These are phyloP conservation scores for Metschnikowia santaceciliae DNA, from an alignment of 805 yeast genomes.

Conservation along the genomic window DNA sequence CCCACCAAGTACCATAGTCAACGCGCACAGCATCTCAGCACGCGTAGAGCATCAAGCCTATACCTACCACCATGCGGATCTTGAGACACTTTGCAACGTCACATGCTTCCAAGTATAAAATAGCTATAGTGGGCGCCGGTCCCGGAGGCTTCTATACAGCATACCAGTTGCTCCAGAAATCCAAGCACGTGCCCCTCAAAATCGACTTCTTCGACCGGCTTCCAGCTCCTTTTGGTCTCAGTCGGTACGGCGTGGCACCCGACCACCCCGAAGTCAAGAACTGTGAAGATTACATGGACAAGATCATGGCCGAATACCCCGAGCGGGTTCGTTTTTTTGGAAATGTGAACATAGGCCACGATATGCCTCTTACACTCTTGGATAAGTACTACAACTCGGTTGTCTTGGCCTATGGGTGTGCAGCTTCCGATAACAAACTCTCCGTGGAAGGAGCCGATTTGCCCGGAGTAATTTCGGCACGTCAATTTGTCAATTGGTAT, in stretches of 20 bases:
- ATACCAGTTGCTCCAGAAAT: constrained; percentile 40
- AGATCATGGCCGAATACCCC: constrained; percentile 30
- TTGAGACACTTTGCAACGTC: constrained; percentile 6
- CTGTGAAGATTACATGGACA: constrained; percentile 69
- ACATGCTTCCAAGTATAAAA: constrained; percentile 21
- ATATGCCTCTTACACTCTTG: constrained; percentile 49
- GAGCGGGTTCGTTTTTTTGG: constrained; percentile 55
- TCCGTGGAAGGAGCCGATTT: constrained; percentile 57
- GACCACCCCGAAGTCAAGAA: constrained; percentile 96
- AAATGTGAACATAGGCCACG: constrained; percentile 64
- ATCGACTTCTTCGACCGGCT: constrained; percentile 78
- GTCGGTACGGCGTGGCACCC: constrained; percentile 97
- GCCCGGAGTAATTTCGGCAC: constrained; percentile 72
- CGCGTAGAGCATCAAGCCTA: background rate
- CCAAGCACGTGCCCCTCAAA: constrained; percentile 26
- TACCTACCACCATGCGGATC: background rate
- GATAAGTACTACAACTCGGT: constrained; percentile 63
- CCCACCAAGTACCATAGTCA: background rate
- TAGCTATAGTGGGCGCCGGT: constrained; percentile 90
- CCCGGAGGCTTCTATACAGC: constrained; percentile 54
- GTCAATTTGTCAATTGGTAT: constrained; percentile 93
- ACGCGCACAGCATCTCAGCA: background rate
- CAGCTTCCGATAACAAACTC: constrained; percentile 49
- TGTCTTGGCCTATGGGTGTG: constrained; percentile 80
- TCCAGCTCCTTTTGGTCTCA: constrained; percentile 89